Evolutionary conservation across 805 yeast species (phyloP), one percentile per base, ranked within the genome.

Genomic region (Cyberlindnera amylophila): DNA sequence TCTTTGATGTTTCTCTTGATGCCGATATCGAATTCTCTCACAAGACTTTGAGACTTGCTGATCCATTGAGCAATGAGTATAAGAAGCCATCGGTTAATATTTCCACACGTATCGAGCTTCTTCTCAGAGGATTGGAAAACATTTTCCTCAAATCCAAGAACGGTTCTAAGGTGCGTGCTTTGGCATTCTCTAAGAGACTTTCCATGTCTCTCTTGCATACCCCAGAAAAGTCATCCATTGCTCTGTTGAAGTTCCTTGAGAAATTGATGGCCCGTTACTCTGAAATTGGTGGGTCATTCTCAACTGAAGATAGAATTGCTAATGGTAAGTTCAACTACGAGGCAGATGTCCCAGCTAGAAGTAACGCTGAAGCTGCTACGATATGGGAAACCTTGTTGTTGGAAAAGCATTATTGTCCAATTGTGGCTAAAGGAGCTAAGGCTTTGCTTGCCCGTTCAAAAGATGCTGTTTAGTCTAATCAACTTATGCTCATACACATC

Each of bases 191-290:
- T 14, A 93, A 93, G 61, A 69, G 96, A 46, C 61, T 93, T 18
- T 82, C 87, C 40, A 73, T 81, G 56, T 65, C 79, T 13, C 59
- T 79, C 35, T 67, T 85, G 38, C 86, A 88, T 41, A 74, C 88
- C 13, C 97, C 98, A 4, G 98, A 91, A 61, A 88, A 88, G 61
- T 81, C 96, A 0, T 66, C 87, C 2, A 70, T 87, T 52, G 95
- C 96, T 1, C 62, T 82, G 1, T 67, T 89, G 37, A 84, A 85
- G 57, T 85, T 91, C 50, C 58, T 91, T 36, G 93, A 86, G 21
- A 86, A 86, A 54, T 67, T 93, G 45, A 71, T 78, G 59, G 79
- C 77, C 39, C 75, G 84, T 59, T 84, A 81, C 61, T 81, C 87
- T 32, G 83, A 81, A 39, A 65, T 88, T 35, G 74, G 79, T 39